These are phyloP conservation scores for Lactifluus hygrophoroides DNA, from an alignment of 768 basidiomycete genomes.

Conservation along the genomic window DNA sequence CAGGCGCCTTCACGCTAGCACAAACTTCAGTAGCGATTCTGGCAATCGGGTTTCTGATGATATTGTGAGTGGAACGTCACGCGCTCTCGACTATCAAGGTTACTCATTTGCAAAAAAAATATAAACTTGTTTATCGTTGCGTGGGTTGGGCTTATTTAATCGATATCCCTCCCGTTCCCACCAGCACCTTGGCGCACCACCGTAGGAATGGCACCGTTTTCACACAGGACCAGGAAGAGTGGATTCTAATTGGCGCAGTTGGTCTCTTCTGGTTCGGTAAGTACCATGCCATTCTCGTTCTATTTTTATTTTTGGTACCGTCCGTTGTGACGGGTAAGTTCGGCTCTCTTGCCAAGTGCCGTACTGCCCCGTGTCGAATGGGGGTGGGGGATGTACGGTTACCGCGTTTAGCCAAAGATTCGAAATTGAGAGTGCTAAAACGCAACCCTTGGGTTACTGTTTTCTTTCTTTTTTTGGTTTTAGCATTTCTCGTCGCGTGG, in stretches of 20 bases:
- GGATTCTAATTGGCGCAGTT: slow-evolving; percentile 60
- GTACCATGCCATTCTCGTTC: slow-evolving; percentile 20
- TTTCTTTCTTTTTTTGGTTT: neutral
- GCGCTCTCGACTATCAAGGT: neutral
- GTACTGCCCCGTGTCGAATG: too few relatives aligned
- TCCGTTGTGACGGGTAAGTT: too few relatives aligned
- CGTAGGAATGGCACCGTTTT: slow-evolving; percentile 50
- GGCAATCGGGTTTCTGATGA: slow-evolving; percentile 54
- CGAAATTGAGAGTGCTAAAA: neutral
- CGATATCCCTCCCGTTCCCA: too few relatives aligned
- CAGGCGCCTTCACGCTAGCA: slow-evolving; percentile 31
- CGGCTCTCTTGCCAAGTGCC: too few relatives aligned
- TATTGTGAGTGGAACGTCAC: slow-evolving; percentile 43
- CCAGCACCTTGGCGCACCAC: slow-evolving; percentile 64
- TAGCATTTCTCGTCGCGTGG: slow-evolving; percentile 38
- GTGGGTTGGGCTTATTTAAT: too few relatives aligned
- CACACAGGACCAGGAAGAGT: slow-evolving; percentile 66
- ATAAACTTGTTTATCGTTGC: too few relatives aligned
- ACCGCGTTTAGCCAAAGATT: neutral
- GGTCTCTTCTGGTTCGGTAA: slow-evolving; percentile 73
- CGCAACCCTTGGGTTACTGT: neutral
- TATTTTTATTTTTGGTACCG: neutral
- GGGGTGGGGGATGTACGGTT: neutral
- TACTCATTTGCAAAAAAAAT: neutral
- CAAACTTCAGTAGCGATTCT: slow-evolving; percentile 69